phyloP scores from a whole-genome alignment of 108 stramenopile species.

The Asterionellopsis glacialis region DNA sequence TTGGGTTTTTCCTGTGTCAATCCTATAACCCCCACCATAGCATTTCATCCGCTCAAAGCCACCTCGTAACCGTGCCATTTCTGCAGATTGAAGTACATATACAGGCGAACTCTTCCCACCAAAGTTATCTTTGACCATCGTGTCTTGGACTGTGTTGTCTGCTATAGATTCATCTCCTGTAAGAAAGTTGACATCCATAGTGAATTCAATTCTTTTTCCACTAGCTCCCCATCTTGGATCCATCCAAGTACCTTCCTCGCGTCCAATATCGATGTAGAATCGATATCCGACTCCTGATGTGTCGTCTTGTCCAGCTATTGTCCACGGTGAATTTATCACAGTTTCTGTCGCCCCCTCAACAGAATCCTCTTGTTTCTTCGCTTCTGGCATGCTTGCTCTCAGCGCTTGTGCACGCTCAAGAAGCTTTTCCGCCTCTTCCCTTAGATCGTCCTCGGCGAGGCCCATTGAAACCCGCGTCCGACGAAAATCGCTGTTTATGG shows the following conservation, averaged over 20 bases:
- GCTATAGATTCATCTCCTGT: conserved; percentile 8
- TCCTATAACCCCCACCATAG: conserved; percentile 50
- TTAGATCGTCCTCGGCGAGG: conserved; percentile 1
- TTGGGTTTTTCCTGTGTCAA: conserved; percentile 28
- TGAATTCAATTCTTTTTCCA: conserved; percentile 55
- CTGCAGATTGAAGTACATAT: conserved; percentile 27
- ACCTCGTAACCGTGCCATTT: conserved; percentile 40
- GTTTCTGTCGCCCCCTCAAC: not conserved
- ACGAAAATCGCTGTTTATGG: too few relatives aligned
- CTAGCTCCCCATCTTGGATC: conserved; percentile 77
- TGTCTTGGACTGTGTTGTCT: conserved; percentile 10
- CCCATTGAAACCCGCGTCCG: too few relatives aligned
- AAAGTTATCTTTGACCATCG: conserved; percentile 54
- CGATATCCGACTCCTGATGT: conserved; percentile 29
- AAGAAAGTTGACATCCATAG: conserved; percentile 54
- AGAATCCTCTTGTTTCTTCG: not conserved
- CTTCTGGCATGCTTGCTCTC: conserved; percentile 16
- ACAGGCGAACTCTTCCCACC: conserved; percentile 28
- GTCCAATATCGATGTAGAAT: conserved; percentile 58
- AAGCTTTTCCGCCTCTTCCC: conserved; percentile 22
- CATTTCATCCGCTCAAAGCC: conserved; percentile 68
- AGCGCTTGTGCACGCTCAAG: conserved; percentile 23
- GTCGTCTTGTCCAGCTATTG: not conserved
- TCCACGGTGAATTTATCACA: conserved; percentile 8
- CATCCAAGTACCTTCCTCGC: conserved; percentile 83